A percentile compares a stretch with the other conserved stretches of the same genome.
phyloP scores from a whole-genome alignment of 2,329 filamentous ascomycete species.

The Aspergillus sp. region DNA sequence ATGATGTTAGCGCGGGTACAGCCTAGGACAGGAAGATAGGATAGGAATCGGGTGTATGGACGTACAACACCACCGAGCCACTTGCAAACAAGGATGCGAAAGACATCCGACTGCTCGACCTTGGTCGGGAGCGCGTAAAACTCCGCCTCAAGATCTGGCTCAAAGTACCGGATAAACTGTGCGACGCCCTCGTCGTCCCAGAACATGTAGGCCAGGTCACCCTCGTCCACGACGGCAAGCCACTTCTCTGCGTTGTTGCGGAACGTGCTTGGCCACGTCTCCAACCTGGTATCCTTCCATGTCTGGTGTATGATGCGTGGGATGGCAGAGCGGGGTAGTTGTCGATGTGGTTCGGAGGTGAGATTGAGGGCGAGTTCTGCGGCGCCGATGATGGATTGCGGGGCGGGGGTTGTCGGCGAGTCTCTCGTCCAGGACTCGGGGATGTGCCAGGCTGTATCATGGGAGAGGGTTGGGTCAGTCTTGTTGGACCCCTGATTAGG shows the following conservation, averaged over 20 bases:
- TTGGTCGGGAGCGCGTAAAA: constrained; percentile 30
- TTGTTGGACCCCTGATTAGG: background rate
- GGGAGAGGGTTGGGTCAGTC: background rate
- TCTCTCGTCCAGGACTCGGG: constrained; percentile 12
- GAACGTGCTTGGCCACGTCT: constrained; percentile 32
- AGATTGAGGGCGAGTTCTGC: constrained; percentile 30
- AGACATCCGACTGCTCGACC: constrained; percentile 38
- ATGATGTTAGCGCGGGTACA: background rate
- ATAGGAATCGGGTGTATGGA: background rate
- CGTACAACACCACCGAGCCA: constrained; percentile 30
- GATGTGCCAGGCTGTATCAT: constrained; percentile 19
- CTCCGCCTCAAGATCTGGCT: constrained; percentile 27
- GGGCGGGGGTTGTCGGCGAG: background rate
- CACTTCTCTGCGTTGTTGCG: constrained; percentile 34
- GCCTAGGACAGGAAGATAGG: background rate
- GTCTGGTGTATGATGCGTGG: constrained; percentile 41
- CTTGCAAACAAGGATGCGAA: constrained; percentile 38
- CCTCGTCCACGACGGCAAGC: constrained; percentile 28
- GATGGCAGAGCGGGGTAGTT: constrained; percentile 32
- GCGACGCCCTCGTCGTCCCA: constrained; percentile 39
- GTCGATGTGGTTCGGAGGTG: constrained; percentile 15
- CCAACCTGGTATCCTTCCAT: constrained; percentile 34
- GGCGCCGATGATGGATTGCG: constrained; percentile 32
- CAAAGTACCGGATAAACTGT: constrained; percentile 32
- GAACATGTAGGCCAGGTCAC: constrained; percentile 38